Base-by-base conservation (phyloP, 163 green algal species). In the Scenedesmus sp. region DNA sequence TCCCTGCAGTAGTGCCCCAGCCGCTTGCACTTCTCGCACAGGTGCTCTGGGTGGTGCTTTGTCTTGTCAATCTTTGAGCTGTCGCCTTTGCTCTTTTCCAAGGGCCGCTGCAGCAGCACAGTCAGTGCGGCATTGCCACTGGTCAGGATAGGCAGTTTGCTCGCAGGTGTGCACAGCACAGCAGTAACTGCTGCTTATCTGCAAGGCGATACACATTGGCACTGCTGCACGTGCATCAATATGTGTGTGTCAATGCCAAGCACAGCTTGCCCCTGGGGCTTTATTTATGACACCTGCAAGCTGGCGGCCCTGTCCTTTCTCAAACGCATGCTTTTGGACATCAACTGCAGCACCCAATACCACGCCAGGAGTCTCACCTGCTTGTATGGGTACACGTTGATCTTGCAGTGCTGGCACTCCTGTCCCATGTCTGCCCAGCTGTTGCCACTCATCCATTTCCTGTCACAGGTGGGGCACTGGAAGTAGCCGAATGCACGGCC, bases 361-460 rank as follows among this genome's bases (percentile, higher is more conserved):
- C 34, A 46, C 34, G 34, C 34, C 34, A 20, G 26, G 12, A 34
- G n/a, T 2, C 12, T 2, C 60, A 55, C 62, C 84, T 89, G 84
- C 23, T 46, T 62, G 64, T 82, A 66, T 46, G 84, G 84, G 64
- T 82, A 89, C 46, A 89, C 84, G 23, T 81, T 81, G n/a, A 64
- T 82, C 1, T 62, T 34, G 46, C 84, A 89, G 84, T 15, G 12
- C 64, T 82, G 60, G 64, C 84, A 89, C 84, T 82, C 12, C 62
- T 89, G 84, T 3, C 84, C 84, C 84, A 57, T 89, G 84, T 89
- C 67, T 20, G 84, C 84, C 84, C 84, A 89, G 84, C 57, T 81
- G 64, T 82, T 82, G 64, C 84, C 84, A n/a, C 84, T 89, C 34
- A 46, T 55, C 84, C 84, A 89, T 15, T 56, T 26, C 34, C 64